Evolutionary conservation across 176 grass and related monocot genomes (phyloP), one percentile per base, ranked within the genome.

Genomic region (Carex littledalei): DNA sequence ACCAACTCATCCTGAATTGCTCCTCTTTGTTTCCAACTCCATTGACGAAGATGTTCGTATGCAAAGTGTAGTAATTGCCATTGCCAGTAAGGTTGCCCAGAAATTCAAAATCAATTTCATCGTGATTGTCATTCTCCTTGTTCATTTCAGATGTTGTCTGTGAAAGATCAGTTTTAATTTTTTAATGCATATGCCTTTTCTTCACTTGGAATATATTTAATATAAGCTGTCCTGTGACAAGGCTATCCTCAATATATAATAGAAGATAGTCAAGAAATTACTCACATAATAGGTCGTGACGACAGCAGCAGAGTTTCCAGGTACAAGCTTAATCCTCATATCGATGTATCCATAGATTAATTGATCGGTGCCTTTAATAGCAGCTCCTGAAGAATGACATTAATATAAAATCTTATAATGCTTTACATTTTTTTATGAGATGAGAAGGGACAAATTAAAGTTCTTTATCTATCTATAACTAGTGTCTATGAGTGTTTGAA

Each of bases 81-180:
- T 14, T 13, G 0, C 95, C 93, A 1, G 88, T 87, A 57, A 63
- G 69, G 74, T 98, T 94, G 32, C 95, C 95, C 11, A 98, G 80
- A 66, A 98, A 98, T 80, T 98, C 95, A 20, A 90, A 98, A 78
- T 94, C 91, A 82, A 94, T 94, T 88, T 98, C 93, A n/a, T 98
- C 91, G 3, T 98, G 95, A 18, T 82, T 65, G 29, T 86, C 88
- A 47, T 3, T 53, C 1, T 53, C 14, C 41, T 53, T 67, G 0
- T 24, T n/a, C 1, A 89, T 91, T 0, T 66, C 14, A 10, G 95
- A 93, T 1, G 89, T 92, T 26, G 81, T 80, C 91, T 98, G 86
- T 20, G 35, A 53, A 0, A 66, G 1, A 63, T 62, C 31, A 15
- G 31, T 21, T 59, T 81, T 39, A 1, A 62, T 9, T 62, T 60